Percentiles rank a stretch among this genome's conserved stretches.
Evolutionary conservation across 306 rosid species (phyloP).

Genomic region (Quercus parvula): DNA sequence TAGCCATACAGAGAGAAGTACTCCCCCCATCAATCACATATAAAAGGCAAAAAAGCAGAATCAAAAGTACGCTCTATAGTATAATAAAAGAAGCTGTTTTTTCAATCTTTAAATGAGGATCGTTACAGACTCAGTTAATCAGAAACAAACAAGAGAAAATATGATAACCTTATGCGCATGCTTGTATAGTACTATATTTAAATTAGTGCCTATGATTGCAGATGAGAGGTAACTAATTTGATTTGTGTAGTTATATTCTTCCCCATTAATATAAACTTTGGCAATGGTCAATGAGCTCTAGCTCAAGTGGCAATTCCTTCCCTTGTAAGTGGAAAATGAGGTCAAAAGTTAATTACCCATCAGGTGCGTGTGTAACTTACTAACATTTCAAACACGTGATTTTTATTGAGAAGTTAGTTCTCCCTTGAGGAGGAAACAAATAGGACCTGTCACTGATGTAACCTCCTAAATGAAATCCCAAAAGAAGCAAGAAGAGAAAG

Average conservation of each 20-base stretch:
- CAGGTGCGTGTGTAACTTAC: too few species aligned
- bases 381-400: background rate
- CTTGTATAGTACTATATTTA: background rate
- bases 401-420: too few species aligned
- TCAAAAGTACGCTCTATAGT: background rate
- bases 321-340: too few species aligned
- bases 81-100: background rate
- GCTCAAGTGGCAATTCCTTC: background rate
- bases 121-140: background rate
- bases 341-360: too few species aligned
- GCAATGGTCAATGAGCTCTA: background rate
- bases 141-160: background rate
- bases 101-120: background rate
- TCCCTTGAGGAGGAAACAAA: background rate
- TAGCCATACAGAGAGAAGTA: background rate
- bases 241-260: background rate
- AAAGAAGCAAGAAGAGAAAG: background rate
- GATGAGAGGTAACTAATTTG: background rate
- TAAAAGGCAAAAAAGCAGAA: background rate
- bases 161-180: background rate
- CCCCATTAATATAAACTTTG: background rate
- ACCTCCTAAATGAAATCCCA: background rate
- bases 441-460: background rate
- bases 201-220: background rate
- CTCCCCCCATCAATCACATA: background rate